Evolutionary conservation across 2,329 filamentous ascomycete genomes (phyloP).

Genomic region (Paecilomyces fulvus): DNA sequence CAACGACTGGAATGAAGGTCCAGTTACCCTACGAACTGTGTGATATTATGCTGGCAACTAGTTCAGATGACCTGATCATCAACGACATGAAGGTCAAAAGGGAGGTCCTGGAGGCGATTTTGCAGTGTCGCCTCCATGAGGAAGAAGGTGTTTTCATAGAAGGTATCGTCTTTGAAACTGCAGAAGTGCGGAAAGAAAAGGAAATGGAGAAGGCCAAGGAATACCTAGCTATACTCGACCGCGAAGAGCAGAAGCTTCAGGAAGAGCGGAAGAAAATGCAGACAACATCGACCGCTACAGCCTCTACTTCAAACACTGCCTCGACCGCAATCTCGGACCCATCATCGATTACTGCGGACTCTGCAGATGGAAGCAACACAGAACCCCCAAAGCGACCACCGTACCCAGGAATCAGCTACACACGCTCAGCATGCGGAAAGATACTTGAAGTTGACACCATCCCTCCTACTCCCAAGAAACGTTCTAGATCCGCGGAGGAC

Average conservation of each 20-base stretch:
- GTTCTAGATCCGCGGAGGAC: background rate
- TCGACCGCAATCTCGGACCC: background rate
- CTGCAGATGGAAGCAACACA: background rate
- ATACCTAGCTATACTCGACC: background rate
- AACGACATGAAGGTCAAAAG: background rate
- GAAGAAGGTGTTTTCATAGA: background rate
- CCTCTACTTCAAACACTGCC: background rate
- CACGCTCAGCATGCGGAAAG: background rate
- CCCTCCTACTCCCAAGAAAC: background rate
- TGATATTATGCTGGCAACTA: background rate
- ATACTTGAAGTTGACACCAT: background rate
- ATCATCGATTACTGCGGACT: background rate
- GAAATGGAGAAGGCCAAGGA: background rate
- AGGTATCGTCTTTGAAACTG: background rate
- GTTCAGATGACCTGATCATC: background rate
- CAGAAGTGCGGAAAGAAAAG: background rate
- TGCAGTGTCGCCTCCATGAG: background rate
- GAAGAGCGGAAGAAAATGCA: background rate
- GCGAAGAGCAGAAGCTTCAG: background rate
- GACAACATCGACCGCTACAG: background rate
- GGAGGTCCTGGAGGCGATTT: background rate
- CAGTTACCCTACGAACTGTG: background rate
- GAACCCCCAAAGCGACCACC: background rate
- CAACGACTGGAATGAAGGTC: background rate
- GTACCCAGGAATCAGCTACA: background rate